A percentile compares a stretch with the other conserved stretches of the same genome.
These are phyloP conservation scores for Straminergon stramineum DNA, from an alignment of 225 moss, liverwort and hornwort species.

Conservation along the genomic window DNA sequence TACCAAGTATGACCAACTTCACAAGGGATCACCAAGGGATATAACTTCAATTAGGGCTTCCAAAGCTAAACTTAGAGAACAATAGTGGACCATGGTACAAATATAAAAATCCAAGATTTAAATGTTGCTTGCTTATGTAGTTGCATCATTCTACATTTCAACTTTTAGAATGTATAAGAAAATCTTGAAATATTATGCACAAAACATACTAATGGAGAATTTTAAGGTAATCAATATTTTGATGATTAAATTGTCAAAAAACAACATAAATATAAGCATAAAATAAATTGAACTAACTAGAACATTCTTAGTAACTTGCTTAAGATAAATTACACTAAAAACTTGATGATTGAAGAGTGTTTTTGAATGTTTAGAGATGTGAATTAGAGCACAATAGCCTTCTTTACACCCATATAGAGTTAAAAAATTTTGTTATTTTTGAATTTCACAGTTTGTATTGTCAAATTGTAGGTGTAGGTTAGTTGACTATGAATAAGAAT, in stretches of 20 bases:
- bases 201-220: fast-evolving
- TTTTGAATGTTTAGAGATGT: not conserved
- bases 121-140: fast-evolving
- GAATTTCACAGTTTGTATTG: not conserved
- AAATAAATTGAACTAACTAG: not conserved
- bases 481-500: not conserved
- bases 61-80: not conserved
- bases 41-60: not conserved
- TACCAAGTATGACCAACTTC: fast-evolving
- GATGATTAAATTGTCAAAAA: not conserved
- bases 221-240: not conserved
- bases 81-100: not conserved
- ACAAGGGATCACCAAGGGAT: fast-evolving
- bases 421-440: not conserved
- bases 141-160: not conserved
- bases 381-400: not conserved
- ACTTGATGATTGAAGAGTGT: not conserved
- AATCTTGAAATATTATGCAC: not conserved
- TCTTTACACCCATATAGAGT: not conserved
- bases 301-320: fast-evolving
- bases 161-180: not conserved
- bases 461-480: not conserved
- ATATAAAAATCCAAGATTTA: not conserved
- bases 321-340: not conserved
- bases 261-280: not conserved